Evolutionary conservation across 2,329 filamentous ascomycete species (phyloP), one percentile per base, ranked within the genome.

Genomic region (Chaetothyriales sp.): DNA sequence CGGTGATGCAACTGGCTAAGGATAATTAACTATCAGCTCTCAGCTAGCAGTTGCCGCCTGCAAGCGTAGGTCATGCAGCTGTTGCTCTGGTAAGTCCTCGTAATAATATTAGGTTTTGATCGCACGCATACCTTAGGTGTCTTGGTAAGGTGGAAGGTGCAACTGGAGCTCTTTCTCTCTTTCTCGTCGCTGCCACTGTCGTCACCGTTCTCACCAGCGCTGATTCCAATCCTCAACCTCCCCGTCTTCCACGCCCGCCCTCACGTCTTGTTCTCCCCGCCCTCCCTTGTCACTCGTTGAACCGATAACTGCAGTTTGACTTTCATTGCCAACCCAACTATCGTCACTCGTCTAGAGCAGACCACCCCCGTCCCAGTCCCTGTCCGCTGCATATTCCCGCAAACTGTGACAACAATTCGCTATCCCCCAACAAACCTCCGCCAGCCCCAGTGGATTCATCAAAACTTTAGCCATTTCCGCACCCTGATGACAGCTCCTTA

Each of bases 161-260:
- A 32, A 44, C 22, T 18, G 36, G 44, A 44, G 47, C 47, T 52
- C 51, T 45, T 50, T 48, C 47, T 51, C 47, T 52, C 51, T 45
- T 50, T 48, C 47, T 51, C 48, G 51, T 53, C 54, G 47, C 47
- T 43, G 12, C 43, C 49, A 42, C 39, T 39, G 26, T 49, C 36
- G 47, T 48, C 26, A 48, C 32, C 32, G 43, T 19, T 44, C 18
- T 39, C 44, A 48, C 18, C 42, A 32, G n/a, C n/a, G n/a, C n/a
- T n/a, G n/a, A n/a, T n/a, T 43, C 28, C 26, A 18, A 18, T 44
- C 26, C 47, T 26, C 32, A 15, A 12, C 18, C 42, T 22, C 46
- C 36, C 22, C 36, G 22, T 18, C 44, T n/a, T 45, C 39, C 49
- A 39, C 43, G 19, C 36, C 22, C 18, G 20, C 26, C 18, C 26